Evolutionary conservation across 805 yeast species (phyloP).

Genomic region (Pichia heedii): DNA sequence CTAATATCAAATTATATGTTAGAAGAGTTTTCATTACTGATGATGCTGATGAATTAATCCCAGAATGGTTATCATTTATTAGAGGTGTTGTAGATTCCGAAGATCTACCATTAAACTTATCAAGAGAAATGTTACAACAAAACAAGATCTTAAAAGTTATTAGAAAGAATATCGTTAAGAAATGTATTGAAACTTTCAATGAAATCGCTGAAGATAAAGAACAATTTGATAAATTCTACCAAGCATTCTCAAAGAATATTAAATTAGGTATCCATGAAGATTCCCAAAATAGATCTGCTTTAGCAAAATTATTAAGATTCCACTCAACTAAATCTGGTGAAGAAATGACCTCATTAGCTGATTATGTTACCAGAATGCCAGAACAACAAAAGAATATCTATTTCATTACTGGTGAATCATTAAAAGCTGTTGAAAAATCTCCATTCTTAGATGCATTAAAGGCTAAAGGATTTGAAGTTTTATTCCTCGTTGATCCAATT

Average conservation of each 20-base stretch:
- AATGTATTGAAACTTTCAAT: constrained; percentile 95
- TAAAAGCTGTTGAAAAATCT: constrained; percentile 96
- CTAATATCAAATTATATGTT: constrained; percentile 96
- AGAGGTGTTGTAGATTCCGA: constrained; percentile 99
- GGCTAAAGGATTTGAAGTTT: constrained; percentile 97
- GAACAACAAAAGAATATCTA: constrained; percentile 99
- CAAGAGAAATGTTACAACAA: constrained; percentile 99
- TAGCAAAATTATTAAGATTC: constrained; percentile 94
- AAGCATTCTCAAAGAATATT: constrained; percentile 95
- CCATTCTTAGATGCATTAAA: constrained; percentile 98
- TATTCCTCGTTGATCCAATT: constrained; percentile 97
- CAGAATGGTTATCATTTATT: constrained; percentile 96
- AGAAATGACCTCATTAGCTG: constrained; percentile 89
- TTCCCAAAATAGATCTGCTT: constrained; percentile 90
- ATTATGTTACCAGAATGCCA: constrained; percentile 98
- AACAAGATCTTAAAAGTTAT: constrained; percentile 99
- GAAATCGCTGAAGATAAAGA: constrained; percentile 99
- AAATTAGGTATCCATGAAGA: constrained; percentile 99
- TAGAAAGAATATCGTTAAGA: constrained; percentile 98
- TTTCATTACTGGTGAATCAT: constrained; percentile 98
- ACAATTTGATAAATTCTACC: constrained; percentile 97
- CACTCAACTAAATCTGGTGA: constrained; percentile 93
- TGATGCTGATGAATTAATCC: constrained; percentile 98
- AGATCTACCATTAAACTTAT: constrained; percentile 98
- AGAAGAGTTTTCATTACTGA: constrained; percentile 99